A percentile compares a stretch with the other conserved stretches of the same genome.
phyloP scores from a whole-genome alignment of 345 rosid genomes.

The Stellera chamaejasme region DNA sequence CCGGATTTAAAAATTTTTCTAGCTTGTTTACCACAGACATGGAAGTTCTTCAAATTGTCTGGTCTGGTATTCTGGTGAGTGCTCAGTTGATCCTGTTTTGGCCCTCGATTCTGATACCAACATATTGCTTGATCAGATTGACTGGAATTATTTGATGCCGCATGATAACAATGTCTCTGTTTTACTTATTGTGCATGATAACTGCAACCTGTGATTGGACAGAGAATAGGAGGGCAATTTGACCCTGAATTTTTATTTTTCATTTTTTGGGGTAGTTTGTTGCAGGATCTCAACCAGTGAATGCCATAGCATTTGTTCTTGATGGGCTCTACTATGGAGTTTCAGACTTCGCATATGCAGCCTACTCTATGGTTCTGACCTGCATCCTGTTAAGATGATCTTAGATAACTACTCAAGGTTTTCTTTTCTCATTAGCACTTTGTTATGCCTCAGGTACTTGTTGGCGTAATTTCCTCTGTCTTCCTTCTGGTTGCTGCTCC shows the following conservation, averaged over 20 bases:
- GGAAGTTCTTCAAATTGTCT: constrained; percentile 71
- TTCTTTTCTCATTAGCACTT: constrained; percentile 12
- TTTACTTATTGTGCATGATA: background rate
- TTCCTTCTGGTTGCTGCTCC: constrained; percentile 68
- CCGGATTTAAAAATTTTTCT: constrained; percentile 73
- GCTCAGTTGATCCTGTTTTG: background rate
- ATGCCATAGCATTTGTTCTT: constrained; percentile 80
- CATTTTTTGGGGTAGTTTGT: constrained; percentile 49
- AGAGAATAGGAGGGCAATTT: constrained; percentile 3
- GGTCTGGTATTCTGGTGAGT: constrained; percentile 74
- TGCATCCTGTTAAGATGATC: constrained; percentile 2
- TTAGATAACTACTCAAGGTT: background rate
- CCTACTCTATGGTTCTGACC: constrained; percentile 70
- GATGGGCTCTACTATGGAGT: constrained; percentile 96
- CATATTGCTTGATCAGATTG: background rate
- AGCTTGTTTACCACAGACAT: constrained; percentile 64
- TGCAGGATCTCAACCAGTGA: constrained; percentile 90
- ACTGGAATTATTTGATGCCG: background rate
- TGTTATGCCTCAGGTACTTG: constrained; percentile 39
- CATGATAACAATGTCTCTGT: background rate
- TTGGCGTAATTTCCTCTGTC: constrained; percentile 49
- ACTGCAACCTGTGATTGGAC: constrained; percentile 1
- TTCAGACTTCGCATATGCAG: constrained; percentile 87
- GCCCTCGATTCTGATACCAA: background rate
- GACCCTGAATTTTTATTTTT: constrained; percentile 2